A percentile compares a stretch with the other conserved stretches of the same genome.
Evolutionary conservation across 371 early-diverging fungal genomes (phyloP).

Genomic region (Mucor indicus): DNA sequence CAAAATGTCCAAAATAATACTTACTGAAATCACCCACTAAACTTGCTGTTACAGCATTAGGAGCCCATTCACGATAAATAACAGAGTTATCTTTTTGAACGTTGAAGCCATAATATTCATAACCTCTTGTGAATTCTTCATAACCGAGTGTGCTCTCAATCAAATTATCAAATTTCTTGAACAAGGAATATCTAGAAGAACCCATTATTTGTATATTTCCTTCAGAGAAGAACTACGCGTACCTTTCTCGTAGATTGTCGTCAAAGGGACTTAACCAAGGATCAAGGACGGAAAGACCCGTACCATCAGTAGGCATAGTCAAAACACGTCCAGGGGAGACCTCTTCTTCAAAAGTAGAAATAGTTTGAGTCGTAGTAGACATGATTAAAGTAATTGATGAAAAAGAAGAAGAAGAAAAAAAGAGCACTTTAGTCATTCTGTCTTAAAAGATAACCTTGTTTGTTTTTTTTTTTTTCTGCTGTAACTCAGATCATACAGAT

Average conservation of each 20-base stretch:
- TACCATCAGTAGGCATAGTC: constrained; percentile 52
- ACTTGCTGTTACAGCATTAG: constrained; percentile 74
- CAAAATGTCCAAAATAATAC: constrained; percentile 14
- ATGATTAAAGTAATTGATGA: no score
- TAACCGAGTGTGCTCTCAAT: constrained; percentile 72
- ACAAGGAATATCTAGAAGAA: constrained; percentile 43
- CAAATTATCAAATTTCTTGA: constrained; percentile 59
- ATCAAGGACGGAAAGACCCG: constrained; percentile 64
- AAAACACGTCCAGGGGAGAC: constrained; percentile 38
- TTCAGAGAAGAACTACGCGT: no score
- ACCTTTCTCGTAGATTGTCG: constrained; percentile 59
- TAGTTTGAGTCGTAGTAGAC: no score
- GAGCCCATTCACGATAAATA: constrained; percentile 94
- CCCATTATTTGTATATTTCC: no score
- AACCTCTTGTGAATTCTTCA: constrained; percentile 77
- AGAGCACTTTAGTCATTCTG: no score
- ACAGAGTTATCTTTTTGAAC: constrained; percentile 57
- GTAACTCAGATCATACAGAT: no score
- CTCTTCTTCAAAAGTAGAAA: constrained; percentile 28
- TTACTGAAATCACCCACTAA: constrained; percentile 93
- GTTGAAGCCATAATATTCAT: constrained; percentile 78
- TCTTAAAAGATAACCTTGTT: no score
- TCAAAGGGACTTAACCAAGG: constrained; percentile 71
- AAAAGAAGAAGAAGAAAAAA: no score
- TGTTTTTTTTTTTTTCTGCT: no score